Percentiles rank a stretch among this genome's conserved stretches.
phyloP scores from a whole-genome alignment of 805 yeast species.

The Saturnispora halmiae region DNA sequence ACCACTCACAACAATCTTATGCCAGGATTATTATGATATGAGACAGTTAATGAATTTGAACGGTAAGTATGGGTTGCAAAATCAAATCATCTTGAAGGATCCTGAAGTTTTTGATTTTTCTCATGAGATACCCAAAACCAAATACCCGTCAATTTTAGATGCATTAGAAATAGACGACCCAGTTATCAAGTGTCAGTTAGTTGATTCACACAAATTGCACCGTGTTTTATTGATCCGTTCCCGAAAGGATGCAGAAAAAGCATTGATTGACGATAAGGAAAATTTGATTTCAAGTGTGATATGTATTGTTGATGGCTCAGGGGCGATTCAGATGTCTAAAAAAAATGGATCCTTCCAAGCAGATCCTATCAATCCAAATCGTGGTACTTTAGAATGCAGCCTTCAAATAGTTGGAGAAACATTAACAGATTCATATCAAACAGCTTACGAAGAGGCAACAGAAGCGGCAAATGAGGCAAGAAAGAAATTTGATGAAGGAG shows the following conservation, averaged over 20 bases:
- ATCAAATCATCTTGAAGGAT: constrained; percentile 41
- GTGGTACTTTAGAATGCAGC: constrained; percentile 16
- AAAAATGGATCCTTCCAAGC: constrained; percentile 24
- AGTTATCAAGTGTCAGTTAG: constrained; percentile 48
- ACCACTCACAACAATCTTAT: constrained; percentile 56
- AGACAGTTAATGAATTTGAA: not conserved
- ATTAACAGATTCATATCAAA: constrained; percentile 8
- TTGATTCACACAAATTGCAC: constrained; percentile 58
- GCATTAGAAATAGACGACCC: constrained; percentile 47
- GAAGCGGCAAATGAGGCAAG: constrained; percentile 14
- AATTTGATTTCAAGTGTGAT: constrained; percentile 21
- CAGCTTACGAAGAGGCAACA: constrained; percentile 6
- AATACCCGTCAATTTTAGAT: constrained; percentile 47
- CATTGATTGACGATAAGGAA: constrained; percentile 28
- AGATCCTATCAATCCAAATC: constrained; percentile 22
- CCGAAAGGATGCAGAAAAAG: constrained; percentile 41
- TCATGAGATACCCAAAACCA: constrained; percentile 33
- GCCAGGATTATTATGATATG: constrained; percentile 35
- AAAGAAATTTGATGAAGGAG: constrained; percentile 10
- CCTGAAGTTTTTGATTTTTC: constrained; percentile 51
- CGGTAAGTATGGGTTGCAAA: constrained; percentile 2
- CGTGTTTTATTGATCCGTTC: constrained; percentile 43
- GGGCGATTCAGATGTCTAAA: constrained; percentile 22
- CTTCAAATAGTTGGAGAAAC: constrained; percentile 22
- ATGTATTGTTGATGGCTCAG: constrained; percentile 19